phyloP scores from a whole-genome alignment of 2,329 filamentous ascomycete genomes.

The Cephalotrichum gorgonifer region DNA sequence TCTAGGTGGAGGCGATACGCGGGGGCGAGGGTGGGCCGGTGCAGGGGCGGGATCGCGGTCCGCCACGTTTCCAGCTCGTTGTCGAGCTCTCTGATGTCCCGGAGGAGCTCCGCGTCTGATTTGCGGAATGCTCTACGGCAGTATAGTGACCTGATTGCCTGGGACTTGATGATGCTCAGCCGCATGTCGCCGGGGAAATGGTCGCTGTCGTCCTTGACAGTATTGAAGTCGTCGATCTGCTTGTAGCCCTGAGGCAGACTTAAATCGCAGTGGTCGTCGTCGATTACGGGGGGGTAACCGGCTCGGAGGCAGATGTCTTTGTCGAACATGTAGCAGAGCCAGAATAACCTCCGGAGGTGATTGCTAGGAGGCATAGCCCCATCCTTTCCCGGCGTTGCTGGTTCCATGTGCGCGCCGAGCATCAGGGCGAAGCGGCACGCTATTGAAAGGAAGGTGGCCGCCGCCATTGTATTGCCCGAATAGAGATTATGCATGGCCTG shows the following conservation, averaged over 20 bases:
- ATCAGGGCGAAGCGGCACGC: constrained; percentile 9
- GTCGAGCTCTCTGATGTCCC: neutral
- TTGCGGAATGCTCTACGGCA: neutral
- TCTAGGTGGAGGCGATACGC: neutral
- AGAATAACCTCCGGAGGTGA: constrained; percentile 6
- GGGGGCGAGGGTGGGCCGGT: neutral
- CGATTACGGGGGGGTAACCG: constrained; percentile 6
- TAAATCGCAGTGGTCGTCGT: constrained; percentile 6
- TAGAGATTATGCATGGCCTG: neutral
- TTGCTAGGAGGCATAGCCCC: neutral
- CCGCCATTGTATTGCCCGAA: constrained; percentile 3
- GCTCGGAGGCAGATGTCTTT: constrained; percentile 7
- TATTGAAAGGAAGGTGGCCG: constrained; percentile 2
- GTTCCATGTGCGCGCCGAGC: constrained; percentile 3
- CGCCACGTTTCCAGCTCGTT: neutral
- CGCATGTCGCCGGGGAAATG: neutral
- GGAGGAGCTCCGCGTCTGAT: neutral
- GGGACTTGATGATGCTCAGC: neutral
- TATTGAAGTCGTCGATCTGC: neutral
- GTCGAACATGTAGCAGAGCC: constrained; percentile 8
- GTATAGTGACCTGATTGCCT: neutral
- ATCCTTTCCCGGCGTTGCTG: neutral
- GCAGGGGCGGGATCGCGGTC: neutral
- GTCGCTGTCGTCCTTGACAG: neutral
- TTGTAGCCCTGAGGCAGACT: neutral